phyloP scores from a whole-genome alignment of 441 rosid genomes.

The Syzygium syzygioides region DNA sequence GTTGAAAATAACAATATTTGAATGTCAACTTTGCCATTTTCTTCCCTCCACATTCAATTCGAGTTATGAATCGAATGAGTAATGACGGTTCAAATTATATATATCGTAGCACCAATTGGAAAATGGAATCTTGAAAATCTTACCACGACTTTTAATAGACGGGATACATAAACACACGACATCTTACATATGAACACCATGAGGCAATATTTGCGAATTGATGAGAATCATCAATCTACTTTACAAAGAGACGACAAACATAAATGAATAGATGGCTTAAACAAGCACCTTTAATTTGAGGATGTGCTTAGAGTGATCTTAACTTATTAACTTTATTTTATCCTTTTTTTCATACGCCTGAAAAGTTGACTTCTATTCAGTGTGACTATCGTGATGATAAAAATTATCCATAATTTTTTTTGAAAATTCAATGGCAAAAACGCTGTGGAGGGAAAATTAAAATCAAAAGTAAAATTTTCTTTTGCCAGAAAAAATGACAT shows the following conservation, averaged over 20 bases:
- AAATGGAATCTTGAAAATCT: background rate
- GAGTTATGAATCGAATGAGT: background rate
- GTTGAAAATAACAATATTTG: background rate
- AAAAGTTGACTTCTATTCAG: background rate
- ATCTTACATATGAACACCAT: background rate
- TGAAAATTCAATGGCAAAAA: background rate
- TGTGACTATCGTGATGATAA: background rate
- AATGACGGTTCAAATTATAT: background rate
- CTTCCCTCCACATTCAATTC: background rate
- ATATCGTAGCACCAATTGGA: background rate
- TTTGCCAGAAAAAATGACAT: background rate
- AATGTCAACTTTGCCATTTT: background rate
- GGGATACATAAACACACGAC: background rate
- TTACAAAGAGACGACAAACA: too few relatives aligned
- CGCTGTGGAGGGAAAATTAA: background rate
- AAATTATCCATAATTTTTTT: background rate
- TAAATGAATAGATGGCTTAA: too few relatives aligned
- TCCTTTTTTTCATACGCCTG: rapidly evolving
- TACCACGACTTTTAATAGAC: background rate
- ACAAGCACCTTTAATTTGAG: too few relatives aligned
- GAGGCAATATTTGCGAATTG: too few relatives aligned
- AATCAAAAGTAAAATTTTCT: background rate
- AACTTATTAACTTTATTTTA: too few relatives aligned
- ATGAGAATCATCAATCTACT: too few relatives aligned
- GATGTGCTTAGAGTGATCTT: too few relatives aligned